phyloP scores from a whole-genome alignment of 2,329 filamentous ascomycete genomes.

The Fusarium secorum region DNA sequence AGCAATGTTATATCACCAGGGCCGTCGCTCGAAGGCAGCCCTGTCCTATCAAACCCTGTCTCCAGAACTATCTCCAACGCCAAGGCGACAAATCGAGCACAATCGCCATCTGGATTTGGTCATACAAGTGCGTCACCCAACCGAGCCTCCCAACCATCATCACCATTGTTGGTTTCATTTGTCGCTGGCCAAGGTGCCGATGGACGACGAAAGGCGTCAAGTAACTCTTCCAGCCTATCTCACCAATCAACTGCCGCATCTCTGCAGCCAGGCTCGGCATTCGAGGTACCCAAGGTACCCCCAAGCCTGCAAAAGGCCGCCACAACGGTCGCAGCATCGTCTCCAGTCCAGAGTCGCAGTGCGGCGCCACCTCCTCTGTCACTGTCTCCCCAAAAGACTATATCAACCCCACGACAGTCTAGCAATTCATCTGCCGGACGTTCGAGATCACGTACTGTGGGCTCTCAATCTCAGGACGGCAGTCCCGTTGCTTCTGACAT shows the following conservation, averaged over 20 bases:
- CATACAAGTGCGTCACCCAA: conserved; percentile 88
- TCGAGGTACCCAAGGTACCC: conserved; percentile 73
- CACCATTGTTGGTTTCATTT: conserved; percentile 93
- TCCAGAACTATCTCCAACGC: conserved; percentile 85
- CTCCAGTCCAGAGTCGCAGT: conserved; percentile 65
- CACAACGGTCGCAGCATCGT: conserved; percentile 62
- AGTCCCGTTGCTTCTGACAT: conserved; percentile 76
- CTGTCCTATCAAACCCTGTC: conserved; percentile 78
- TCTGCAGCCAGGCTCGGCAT: conserved; percentile 73
- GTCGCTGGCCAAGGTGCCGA: conserved; percentile 84
- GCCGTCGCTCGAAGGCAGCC: conserved; percentile 82
- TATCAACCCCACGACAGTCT: conserved; percentile 66
- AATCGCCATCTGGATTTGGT: conserved; percentile 82
- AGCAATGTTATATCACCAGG: conserved; percentile 64
- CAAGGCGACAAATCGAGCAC: conserved; percentile 78
- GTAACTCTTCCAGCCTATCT: conserved; percentile 83
- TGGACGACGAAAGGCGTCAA: conserved; percentile 85
- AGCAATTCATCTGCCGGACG: conserved; percentile 71
- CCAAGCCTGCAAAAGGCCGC: conserved; percentile 68
- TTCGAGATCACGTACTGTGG: conserved; percentile 88
- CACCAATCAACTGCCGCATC: conserved; percentile 70
- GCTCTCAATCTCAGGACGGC: conserved; percentile 93
- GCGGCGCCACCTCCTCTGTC: conserved; percentile 59
- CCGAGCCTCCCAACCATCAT: conserved; percentile 73
- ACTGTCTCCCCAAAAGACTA: conserved; percentile 69